phyloP scores from a whole-genome alignment of 352 stramenopile species.

The Globisporangium okanoganense region DNA sequence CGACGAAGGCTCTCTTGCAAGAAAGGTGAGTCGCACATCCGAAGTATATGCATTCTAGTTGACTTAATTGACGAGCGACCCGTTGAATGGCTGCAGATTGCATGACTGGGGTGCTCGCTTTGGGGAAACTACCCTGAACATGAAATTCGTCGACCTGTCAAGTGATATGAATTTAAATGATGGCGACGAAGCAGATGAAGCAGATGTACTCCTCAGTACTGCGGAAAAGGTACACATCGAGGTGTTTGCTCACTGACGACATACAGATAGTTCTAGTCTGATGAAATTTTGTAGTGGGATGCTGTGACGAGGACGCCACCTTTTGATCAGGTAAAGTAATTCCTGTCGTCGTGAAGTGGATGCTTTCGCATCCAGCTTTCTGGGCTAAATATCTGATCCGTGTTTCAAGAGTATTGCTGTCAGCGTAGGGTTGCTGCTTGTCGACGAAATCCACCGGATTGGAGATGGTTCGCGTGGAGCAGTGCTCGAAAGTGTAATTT shows the following conservation, averaged over 20 bases:
- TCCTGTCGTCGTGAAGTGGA: neutral
- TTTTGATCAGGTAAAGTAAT: slow-evolving; percentile 12
- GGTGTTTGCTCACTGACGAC: neutral
- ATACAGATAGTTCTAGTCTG: neutral
- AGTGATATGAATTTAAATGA: slow-evolving; percentile 12
- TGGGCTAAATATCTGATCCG: neutral
- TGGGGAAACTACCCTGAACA: slow-evolving; percentile 19
- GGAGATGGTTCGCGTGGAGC: slow-evolving; percentile 23
- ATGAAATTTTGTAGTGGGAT: slow-evolving; percentile 32
- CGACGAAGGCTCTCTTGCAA: slow-evolving; percentile 41
- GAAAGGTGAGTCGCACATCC: slow-evolving; percentile 23
- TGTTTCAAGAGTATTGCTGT: slow-evolving; percentile 9
- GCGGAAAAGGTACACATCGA: slow-evolving; percentile 32
- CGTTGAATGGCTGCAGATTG: slow-evolving; percentile 14
- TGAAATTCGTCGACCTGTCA: slow-evolving; percentile 39
- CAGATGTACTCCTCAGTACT: slow-evolving; percentile 36
- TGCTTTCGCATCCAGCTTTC: neutral
- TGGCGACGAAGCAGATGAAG: slow-evolving; percentile 12
- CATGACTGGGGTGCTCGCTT: slow-evolving; percentile 37
- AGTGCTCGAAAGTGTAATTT: slow-evolving; percentile 30
- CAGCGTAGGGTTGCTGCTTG: slow-evolving; percentile 19
- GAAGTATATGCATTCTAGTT: neutral
- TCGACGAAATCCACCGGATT: slow-evolving; percentile 51
- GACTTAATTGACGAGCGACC: neutral
- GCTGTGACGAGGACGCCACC: slow-evolving; percentile 19